Evolutionary conservation across 78 protist genomes (phyloP), one percentile per base, ranked within the genome.

Genomic region (Dictyostelium intermedium): DNA sequence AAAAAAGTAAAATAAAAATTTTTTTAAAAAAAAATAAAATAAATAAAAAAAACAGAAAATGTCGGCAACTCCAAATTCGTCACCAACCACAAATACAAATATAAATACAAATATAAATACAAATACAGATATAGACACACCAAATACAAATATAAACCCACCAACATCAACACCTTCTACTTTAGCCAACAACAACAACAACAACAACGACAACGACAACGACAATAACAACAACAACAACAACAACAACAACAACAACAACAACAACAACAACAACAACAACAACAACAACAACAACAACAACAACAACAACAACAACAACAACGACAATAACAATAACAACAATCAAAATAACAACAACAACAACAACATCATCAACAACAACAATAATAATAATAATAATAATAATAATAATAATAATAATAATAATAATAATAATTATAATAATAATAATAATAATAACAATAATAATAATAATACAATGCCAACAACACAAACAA

Each of bases 251-350:
- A 30, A 69, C 27, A 69, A 30, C 13, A 35, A 77, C 16, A 35
- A 77, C 50, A 77, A n/a, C n/a, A 45, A 77, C 82, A 77, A n/a
- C 41, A 45, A 77, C 82, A 77, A 77, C 43, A 39, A 39, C 43
- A 39, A 39, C 43, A 39, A 39, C 43, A 39, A 39, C 43, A 39
- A 4, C 43, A 39, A 39, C 43, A 39, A 39, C 43, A 39, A 39
- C 43, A 39, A 39, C 43, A 39, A 39, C 43, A 39, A 39, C 43
- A 39, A 39, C 43, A 39, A 39, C 43, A 39, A 39, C 43, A 43
- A 37, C 81, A 74, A 37, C 18, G 35, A 74, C 45, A 74, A 37
- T 13, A 30, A 80, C 50, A 45, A 50, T 6, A 23, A 50, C 25
- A 80, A 10, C 16, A 23, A 77, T 3, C 7, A 77, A 43, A 41